Evolutionary conservation across 768 basidiomycete genomes (phyloP).

Genomic region (Phallus indusiatus): DNA sequence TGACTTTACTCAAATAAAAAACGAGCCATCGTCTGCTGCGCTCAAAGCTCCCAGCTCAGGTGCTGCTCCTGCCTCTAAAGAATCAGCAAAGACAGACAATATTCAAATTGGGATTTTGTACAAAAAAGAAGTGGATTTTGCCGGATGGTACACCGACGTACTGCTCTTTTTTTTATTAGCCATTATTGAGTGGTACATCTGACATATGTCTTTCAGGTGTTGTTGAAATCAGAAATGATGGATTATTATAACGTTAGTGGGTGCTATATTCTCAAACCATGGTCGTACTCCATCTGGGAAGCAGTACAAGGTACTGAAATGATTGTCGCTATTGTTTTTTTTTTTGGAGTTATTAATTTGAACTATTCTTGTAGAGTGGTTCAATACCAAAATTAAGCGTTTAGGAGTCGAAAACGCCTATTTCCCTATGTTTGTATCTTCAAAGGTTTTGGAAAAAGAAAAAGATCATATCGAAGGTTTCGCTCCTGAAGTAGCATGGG

Average conservation of each 20-base stretch:
- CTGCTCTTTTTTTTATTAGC: constrained; percentile 18
- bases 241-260: constrained; percentile 99
- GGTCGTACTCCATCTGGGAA: constrained; percentile 98
- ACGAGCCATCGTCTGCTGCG: constrained; percentile 27
- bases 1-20: constrained; percentile 58
- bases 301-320: constrained; percentile 67
- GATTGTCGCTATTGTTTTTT: neutral
- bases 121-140: constrained; percentile 93
- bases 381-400: constrained; percentile 85
- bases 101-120: constrained; percentile 91
- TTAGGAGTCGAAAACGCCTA: constrained; percentile 96
- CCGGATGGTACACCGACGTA: constrained; percentile 90
- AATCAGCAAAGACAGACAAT: constrained; percentile 78
- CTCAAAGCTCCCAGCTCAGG: constrained; percentile 24
- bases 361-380: constrained; percentile 56
- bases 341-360: neutral
- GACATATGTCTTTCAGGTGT: constrained; percentile 51
- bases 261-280: constrained; percentile 96
- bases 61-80: constrained; percentile 35
- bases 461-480: constrained; percentile 99
- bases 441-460: constrained; percentile 87
- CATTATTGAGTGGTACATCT: constrained; percentile 7
- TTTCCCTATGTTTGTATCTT: constrained; percentile 98
- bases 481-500: constrained; percentile 99
- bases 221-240: constrained; percentile 96